A percentile compares a stretch with the other conserved stretches of the same genome.
Conservation (phyloP, 495 filamentous ascomycete genomes). For the Penicillium nucicola region DNA sequence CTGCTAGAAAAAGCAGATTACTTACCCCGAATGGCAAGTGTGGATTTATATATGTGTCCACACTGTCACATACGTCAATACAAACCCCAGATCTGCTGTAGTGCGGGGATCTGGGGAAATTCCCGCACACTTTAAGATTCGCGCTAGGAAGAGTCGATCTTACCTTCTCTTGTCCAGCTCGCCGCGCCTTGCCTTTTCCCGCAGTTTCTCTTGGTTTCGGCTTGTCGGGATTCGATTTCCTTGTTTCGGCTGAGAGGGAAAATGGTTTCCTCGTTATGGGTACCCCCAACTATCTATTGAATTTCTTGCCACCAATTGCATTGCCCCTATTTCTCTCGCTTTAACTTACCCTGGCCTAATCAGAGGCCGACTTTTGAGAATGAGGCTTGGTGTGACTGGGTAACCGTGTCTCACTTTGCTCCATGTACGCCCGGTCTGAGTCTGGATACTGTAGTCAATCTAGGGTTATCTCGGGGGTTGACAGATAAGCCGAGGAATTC, state of each 20-base stretch:
- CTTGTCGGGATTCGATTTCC: not conserved
- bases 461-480: not conserved
- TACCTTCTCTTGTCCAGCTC: not conserved
- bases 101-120: not conserved
- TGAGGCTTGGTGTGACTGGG: not conserved
- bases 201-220: not conserved
- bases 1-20: not conserved
- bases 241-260: not conserved
- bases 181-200: not conserved
- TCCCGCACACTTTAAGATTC: not conserved
- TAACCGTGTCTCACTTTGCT: not conserved
- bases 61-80: not conserved
- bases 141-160: not conserved
- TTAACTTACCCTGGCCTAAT: not conserved
- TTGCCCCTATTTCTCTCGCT: not conserved
- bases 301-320: not conserved
- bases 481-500: not conserved
- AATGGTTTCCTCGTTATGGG: not conserved
- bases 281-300: not conserved
- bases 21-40: too few relatives aligned
- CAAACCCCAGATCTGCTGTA: not conserved
- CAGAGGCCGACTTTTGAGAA: not conserved
- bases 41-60: not conserved
- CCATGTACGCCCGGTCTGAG: too few relatives aligned
- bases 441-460: not conserved